Evolutionary conservation across 768 basidiomycete genomes (phyloP).

Genomic region (Neoboletus magnificus): DNA sequence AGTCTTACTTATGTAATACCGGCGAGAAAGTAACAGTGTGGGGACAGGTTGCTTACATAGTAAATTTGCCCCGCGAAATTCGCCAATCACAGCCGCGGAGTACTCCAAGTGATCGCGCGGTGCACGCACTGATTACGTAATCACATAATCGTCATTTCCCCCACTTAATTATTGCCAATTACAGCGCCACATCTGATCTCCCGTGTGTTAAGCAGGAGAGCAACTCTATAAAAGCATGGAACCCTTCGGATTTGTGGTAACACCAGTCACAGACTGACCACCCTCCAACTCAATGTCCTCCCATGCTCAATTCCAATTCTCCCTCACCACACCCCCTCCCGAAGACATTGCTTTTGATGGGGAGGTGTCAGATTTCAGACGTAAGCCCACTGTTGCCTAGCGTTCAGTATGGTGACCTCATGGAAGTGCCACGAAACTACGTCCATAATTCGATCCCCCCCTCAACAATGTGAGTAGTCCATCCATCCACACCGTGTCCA

Average conservation of each 20-base stretch:
- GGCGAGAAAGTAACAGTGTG: no score
- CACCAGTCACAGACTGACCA: background rate
- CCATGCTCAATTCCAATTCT: background rate
- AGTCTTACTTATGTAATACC: no score
- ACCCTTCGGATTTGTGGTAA: background rate
- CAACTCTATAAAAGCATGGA: background rate
- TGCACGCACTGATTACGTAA: no score
- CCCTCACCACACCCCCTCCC: background rate
- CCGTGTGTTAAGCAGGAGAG: no score
- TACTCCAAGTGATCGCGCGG: no score
- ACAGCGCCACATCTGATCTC: no score
- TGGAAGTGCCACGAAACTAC: background rate
- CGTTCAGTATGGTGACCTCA: background rate
- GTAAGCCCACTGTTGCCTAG: background rate
- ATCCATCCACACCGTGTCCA: no score
- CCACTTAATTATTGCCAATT: no score
- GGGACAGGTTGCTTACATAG: no score
- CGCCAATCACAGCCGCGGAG: no score
- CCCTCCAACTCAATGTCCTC: background rate
- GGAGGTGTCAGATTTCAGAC: background rate
- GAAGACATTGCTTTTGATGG: background rate
- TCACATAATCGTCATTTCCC: no score
- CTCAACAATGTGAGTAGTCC: background rate
- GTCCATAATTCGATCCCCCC: background rate
- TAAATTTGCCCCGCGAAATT: no score